Evolutionary conservation across 2,329 filamentous ascomycete genomes (phyloP), one percentile per base, ranked within the genome.

Genomic region (Epichloe gansuensis): DNA sequence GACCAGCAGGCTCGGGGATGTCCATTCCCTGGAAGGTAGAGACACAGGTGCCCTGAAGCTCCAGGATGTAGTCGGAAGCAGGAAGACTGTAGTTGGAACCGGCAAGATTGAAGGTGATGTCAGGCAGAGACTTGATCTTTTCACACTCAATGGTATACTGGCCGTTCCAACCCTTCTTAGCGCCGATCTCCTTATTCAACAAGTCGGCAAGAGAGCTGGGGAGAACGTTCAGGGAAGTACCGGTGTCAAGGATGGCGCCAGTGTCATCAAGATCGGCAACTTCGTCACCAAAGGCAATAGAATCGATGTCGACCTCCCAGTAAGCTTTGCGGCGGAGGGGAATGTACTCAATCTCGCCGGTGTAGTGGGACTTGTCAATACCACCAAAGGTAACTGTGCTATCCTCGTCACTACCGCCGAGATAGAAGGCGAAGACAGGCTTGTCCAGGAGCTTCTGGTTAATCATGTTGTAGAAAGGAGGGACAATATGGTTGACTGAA

Each of bases 1-100:
- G 93, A 46, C 93, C 91, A 54, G 86, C 84, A 40, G 89, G 89
- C 65, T 84, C 86, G 53, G 89, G 85, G 73, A 89, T 83, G 69
- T 90, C 93, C 84, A 97, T 95, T 63, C 89, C 90, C 82, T 95
- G 94, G 75, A 98, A 95, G 61, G 89, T 87, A 56, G 89, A 96
- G 71, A 98, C 95, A 72, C 93, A 98, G 68, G 85, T 91, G 61
- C 91, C 93, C 66, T 90, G 87, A 43, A 96, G 82, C 72, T 98
- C 90, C 41, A 98, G 83, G 61, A 96, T 90, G 76, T 98, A 98
- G 74, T 98, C 93, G 59, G 85, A 85, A 15, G 93, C 74, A 52
- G 78, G 75, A 61, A 98, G 95, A 66, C 83, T 85, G 77, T 97
- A 98, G 76, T 96, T 87, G 74, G 95, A 82, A 58, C 93, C 93